Evolutionary conservation across 768 basidiomycete species (phyloP).

Genomic region (Calocybe gangraenosa): DNA sequence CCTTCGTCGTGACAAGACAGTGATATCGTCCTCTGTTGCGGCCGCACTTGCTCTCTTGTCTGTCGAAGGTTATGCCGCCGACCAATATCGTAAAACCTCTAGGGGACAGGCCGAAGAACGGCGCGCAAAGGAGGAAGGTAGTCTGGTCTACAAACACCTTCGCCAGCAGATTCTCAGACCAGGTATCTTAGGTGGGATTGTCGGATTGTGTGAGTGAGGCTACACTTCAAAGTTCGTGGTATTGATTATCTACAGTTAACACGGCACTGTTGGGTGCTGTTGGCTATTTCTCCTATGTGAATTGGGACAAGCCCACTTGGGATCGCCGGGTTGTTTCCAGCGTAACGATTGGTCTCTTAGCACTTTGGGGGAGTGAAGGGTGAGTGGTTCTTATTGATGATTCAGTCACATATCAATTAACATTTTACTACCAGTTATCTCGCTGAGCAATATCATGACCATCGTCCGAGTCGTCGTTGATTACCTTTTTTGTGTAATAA

Average conservation of each 20-base stretch:
- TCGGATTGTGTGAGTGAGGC: conserved; percentile 49
- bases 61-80: conserved; percentile 59
- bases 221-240: neutral
- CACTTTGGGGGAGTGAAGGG: conserved; percentile 64
- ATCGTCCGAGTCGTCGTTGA: no score
- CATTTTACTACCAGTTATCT: neutral
- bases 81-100: conserved; percentile 56
- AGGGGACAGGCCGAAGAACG: conserved; percentile 54
- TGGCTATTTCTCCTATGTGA: conserved; percentile 58
- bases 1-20: conserved; percentile 52
- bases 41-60: conserved; percentile 54
- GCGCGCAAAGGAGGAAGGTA: conserved; percentile 55
- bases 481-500: neutral
- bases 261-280: conserved; percentile 56
- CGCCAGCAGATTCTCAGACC: conserved; percentile 59
- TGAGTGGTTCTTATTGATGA: neutral
- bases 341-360: conserved; percentile 52
- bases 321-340: conserved; percentile 58
- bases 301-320: conserved; percentile 66
- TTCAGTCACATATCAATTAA: neutral
- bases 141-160: conserved; percentile 46
- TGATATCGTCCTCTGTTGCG: conserved; percentile 49
- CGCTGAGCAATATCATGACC: neutral
- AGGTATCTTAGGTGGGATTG: conserved; percentile 59
- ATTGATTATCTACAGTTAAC: conserved; percentile 41